Base-by-base conservation (phyloP, 2,329 filamentous ascomycete species). In the Hymenoscyphus repandus region DNA sequence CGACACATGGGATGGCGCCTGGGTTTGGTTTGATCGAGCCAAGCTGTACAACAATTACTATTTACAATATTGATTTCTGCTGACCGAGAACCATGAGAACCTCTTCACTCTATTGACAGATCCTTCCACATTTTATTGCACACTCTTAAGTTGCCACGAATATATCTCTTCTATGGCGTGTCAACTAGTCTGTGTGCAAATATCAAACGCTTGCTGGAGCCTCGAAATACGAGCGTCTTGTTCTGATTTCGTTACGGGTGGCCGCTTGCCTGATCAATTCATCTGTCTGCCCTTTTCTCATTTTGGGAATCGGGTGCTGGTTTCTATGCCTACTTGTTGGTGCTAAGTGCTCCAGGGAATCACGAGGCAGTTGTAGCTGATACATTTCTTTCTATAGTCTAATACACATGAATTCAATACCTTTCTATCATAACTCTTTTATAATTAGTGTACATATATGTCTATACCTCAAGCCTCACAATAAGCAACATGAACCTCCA, bases 101-200 rank as follows among this genome's bases (percentile, higher is more conserved):
- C 22, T 27, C 22, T 27, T 27, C 22, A 27, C 22, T 27, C 22
- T 27, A 27, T 27, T 27, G 22, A 27, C 22, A 27, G 22, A 27
- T 27, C 22, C 7, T 27, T 27, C 22, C 17, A 22, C 40, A 5
- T 2, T 18, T 30, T 3, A 43, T 46, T 54, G 90, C 90, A 92
- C 87, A 86, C 88, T 87, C 86, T 95, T 96, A 87, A 96, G 90
- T 93, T 95, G 88, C 80, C 89, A 90, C 80, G 79, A 82, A 73
- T 30, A 72, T 59, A 69, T 75, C 80, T 80, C 74, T 73, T 78
- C 86, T 80, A 80, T 92, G 84, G 83, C 81, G 82, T 90, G 88
- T 83, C 86, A 84, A 93, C 91, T 84, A 93, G 90, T 96, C 90
- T 88, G 82, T 84, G 86, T 95, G 90, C 90, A 88, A 77, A 96